A percentile compares a stretch with the other conserved stretches of the same genome.
Evolutionary conservation across 2,329 filamentous ascomycete genomes (phyloP).

Genomic region (Cryphonectria nitschkei): DNA sequence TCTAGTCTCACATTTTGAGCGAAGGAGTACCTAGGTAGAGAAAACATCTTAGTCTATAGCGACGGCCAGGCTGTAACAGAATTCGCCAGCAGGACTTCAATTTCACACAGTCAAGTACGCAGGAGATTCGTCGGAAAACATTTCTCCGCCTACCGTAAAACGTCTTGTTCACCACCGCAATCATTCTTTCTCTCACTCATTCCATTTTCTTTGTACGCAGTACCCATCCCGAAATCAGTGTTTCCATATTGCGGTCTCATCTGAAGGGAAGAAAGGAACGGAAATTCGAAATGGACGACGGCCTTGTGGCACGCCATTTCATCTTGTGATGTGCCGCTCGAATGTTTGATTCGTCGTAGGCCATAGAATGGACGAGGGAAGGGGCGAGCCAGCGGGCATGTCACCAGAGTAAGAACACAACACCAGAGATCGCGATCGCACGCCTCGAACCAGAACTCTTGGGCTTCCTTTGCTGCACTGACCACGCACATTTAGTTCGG

Average conservation of each 20-base stretch:
- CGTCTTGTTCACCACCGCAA: neutral
- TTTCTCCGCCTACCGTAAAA: neutral
- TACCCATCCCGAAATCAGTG: no score
- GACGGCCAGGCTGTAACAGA: neutral
- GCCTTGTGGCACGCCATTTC: neutral
- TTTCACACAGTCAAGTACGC: no score
- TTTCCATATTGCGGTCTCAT: no score
- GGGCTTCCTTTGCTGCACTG: constrained; percentile 10
- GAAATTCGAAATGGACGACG: no score
- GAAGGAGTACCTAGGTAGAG: no score
- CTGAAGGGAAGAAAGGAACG: no score
- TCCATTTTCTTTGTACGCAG: no score
- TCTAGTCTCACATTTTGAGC: neutral
- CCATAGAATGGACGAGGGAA: neutral
- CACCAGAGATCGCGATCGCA: neutral
- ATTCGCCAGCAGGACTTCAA: no score
- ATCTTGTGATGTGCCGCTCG: neutral
- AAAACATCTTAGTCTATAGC: neutral
- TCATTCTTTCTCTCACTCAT: neutral
- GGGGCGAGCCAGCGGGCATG: constrained; percentile 4
- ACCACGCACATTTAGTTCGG: constrained; percentile 12
- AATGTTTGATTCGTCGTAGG: neutral
- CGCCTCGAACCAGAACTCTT: constrained; percentile 3
- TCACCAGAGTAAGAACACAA: neutral
- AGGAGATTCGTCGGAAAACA: neutral